These are phyloP conservation scores for Penicillium olsonii DNA, from an alignment of 2,329 filamentous ascomycete genomes.

Conservation along the genomic window DNA sequence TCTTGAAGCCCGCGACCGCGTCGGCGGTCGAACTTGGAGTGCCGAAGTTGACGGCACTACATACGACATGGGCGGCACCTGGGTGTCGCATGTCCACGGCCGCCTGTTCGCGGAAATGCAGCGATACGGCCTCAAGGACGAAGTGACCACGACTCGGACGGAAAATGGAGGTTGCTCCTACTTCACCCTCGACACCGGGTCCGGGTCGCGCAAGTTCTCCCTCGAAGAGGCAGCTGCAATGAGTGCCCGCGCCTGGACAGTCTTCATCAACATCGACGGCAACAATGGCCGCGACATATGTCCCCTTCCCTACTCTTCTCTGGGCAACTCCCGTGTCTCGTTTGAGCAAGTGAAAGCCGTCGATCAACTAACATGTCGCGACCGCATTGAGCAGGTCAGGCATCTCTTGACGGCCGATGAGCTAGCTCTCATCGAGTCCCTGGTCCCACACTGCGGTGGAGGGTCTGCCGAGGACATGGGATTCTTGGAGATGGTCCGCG, in stretches of 20 bases:
- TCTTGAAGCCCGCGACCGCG: not conserved
- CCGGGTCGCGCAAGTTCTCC: slow-evolving; percentile 18
- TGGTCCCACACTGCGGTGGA: slow-evolving; percentile 29
- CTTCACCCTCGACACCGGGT: slow-evolving; percentile 18
- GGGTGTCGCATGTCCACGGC: slow-evolving; percentile 53
- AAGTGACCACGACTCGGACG: slow-evolving; percentile 30
- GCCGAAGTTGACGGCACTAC: too few species aligned
- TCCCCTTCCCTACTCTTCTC: slow-evolving; percentile 24
- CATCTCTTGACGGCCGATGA: slow-evolving; percentile 32
- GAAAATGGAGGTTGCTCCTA: slow-evolving; percentile 13
- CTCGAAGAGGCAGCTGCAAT: slow-evolving; percentile 31
- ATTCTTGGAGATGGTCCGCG: slow-evolving; percentile 24
- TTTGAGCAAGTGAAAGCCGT: slow-evolving; percentile 13
- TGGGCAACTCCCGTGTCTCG: slow-evolving; percentile 17
- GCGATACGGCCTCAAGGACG: slow-evolving; percentile 25
- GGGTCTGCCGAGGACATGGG: slow-evolving; percentile 25
- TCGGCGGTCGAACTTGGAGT: not conserved
- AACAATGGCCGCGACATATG: slow-evolving; percentile 23
- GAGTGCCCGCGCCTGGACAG: slow-evolving; percentile 16
- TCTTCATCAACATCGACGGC: slow-evolving; percentile 32
- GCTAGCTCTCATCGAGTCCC: slow-evolving; percentile 22
- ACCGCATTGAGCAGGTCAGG: slow-evolving; percentile 31
- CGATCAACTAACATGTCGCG: slow-evolving; percentile 29
- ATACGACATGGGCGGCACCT: slow-evolving; percentile 32
- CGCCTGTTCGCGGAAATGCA: not conserved